Conservation (phyloP, 805 yeast species). For the Lachancea mirantina region DNA sequence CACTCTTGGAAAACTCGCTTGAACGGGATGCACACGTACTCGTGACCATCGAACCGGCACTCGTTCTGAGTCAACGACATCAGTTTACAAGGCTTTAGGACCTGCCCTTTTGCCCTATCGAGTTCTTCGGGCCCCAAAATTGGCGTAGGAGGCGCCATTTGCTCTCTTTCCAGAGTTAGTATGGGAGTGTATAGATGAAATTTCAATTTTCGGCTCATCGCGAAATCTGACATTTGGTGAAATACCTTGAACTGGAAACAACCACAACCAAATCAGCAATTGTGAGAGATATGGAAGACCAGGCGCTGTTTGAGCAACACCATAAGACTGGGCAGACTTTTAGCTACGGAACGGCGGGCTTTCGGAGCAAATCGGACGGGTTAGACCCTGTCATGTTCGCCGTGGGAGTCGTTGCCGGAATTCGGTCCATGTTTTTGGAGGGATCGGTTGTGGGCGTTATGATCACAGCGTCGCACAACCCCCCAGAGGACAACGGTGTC, state of each 20-base stretch:
- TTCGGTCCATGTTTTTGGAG: slow-evolving; percentile 65
- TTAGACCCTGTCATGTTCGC: slow-evolving; percentile 79
- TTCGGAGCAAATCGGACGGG: slow-evolving; percentile 62
- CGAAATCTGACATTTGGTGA: not conserved
- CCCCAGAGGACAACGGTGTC: slow-evolving; percentile 86
- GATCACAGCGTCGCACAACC: slow-evolving; percentile 95
- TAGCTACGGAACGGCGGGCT: slow-evolving; percentile 96
- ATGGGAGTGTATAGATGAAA: too few relatives aligned
- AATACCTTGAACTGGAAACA: not conserved
- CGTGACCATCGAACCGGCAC: slow-evolving; percentile 40
- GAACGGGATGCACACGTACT: slow-evolving; percentile 42
- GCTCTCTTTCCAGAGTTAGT: not conserved
- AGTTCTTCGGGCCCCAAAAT: slow-evolving; percentile 36
- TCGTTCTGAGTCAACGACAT: slow-evolving; percentile 40
- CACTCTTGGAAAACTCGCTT: slow-evolving; percentile 42
- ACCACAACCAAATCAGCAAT: not conserved
- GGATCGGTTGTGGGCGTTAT: slow-evolving; percentile 84
- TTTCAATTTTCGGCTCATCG: too few relatives aligned
- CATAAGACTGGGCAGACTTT: slow-evolving; percentile 38
- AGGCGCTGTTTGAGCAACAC: slow-evolving; percentile 29
- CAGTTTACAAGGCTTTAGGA: slow-evolving; percentile 25
- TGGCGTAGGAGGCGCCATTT: slow-evolving; percentile 48
- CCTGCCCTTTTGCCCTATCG: slow-evolving; percentile 18
- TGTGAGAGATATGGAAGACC: slow-evolving; percentile 3
- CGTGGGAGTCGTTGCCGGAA: slow-evolving; percentile 73